A percentile compares a stretch with the other conserved stretches of the same genome.
These are phyloP conservation scores for Hypoxylon fuscum DNA, from an alignment of 495 filamentous ascomycete species.

Conservation along the genomic window DNA sequence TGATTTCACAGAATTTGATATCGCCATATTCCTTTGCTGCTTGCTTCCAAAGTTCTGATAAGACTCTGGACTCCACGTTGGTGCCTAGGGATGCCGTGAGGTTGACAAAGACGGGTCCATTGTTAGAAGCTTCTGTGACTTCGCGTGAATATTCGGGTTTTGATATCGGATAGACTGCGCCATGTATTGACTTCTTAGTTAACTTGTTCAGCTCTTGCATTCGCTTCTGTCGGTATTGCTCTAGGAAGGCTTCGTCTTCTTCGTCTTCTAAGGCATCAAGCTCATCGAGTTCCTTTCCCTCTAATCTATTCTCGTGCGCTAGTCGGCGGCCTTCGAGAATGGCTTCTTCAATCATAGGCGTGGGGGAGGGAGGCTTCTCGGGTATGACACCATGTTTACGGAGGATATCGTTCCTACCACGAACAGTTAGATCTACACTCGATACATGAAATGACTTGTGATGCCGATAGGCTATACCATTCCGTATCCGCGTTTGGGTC, in stretches of 20 bases:
- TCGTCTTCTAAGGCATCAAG: constrained; percentile 90
- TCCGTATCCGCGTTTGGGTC: constrained; percentile 97
- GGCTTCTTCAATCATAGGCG: constrained; percentile 95
- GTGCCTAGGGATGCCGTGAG: constrained; percentile 78
- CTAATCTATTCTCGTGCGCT: constrained; percentile 88
- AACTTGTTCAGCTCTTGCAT: constrained; percentile 80
- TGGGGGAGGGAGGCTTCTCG: constrained; percentile 93
- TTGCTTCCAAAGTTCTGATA: constrained; percentile 88
- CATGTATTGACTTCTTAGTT: constrained; percentile 77
- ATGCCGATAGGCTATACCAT: constrained; percentile 68
- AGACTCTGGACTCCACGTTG: constrained; percentile 82
- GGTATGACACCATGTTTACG: constrained; percentile 95
- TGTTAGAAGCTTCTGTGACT: constrained; percentile 88
- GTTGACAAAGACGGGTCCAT: constrained; percentile 80
- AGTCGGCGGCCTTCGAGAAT: constrained; percentile 79
- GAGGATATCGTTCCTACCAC: constrained; percentile 93
- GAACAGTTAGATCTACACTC: constrained; percentile 17
- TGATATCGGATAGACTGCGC: constrained; percentile 90
- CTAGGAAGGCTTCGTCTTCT: constrained; percentile 90
- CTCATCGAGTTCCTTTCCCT: constrained; percentile 93
- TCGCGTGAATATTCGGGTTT: constrained; percentile 92
- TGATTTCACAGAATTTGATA: constrained; percentile 97
- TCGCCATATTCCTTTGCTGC: constrained; percentile 86
- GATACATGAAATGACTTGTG: neutral
- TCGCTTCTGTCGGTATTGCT: constrained; percentile 85